Evolutionary conservation across 2,329 filamentous ascomycete genomes (phyloP).

Genomic region (Cercospora nicotianae): DNA sequence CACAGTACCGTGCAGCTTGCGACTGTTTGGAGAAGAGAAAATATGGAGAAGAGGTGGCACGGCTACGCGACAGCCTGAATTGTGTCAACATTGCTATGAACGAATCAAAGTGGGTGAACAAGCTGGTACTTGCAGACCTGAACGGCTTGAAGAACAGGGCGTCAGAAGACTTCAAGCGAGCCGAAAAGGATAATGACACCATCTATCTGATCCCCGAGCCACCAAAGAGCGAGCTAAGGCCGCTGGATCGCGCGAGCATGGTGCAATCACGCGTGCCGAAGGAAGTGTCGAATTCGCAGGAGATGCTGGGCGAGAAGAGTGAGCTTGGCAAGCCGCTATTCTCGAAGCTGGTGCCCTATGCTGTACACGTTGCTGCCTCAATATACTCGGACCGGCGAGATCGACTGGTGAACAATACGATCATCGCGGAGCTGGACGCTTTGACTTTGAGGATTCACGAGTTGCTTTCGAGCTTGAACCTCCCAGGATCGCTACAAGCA

Average conservation of each 20-base stretch:
- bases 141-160: conserved; percentile 79
- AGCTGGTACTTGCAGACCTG: conserved; percentile 76
- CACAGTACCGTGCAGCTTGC: conserved; percentile 86
- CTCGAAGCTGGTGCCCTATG: conserved; percentile 88
- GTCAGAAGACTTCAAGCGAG: conserved; percentile 82
- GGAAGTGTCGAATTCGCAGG: conserved; percentile 77
- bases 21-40: conserved; percentile 90
- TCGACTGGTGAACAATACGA: conserved; percentile 82
- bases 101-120: conserved; percentile 79
- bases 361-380: conserved; percentile 89
- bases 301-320: conserved; percentile 71
- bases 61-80: conserved; percentile 74
- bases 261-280: conserved; percentile 75
- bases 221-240: conserved; percentile 81
- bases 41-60: conserved; percentile 92
- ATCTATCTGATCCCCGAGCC: conserved; percentile 88
- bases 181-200: conserved; percentile 93
- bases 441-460: conserved; percentile 79
- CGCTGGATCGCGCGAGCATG: conserved; percentile 86
- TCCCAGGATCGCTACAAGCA: conserved; percentile 90
- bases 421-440: conserved; percentile 79
- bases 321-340: conserved; percentile 86
- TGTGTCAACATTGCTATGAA: conserved; percentile 86
- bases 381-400: conserved; percentile 93
- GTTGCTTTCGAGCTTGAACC: conserved; percentile 74